phyloP scores from a whole-genome alignment of 2,329 filamentous ascomycete species.

The Hymenoscyphus linearis region DNA sequence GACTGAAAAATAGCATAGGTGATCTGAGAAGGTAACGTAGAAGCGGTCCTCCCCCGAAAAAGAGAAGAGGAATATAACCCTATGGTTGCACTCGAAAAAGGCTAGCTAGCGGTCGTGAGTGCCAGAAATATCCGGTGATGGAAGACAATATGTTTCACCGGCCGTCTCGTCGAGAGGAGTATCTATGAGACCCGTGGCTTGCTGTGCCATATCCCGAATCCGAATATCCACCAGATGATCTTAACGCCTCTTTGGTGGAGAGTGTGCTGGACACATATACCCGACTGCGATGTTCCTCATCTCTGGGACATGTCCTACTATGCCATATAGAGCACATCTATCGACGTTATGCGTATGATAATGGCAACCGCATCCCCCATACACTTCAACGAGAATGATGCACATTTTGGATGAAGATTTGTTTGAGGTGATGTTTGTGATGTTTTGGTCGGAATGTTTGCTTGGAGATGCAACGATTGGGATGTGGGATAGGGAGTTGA shows the following conservation, averaged over 20 bases:
- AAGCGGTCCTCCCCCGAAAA: constrained; percentile 29
- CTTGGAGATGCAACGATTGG: constrained; percentile 2
- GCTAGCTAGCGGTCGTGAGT: constrained; percentile 28
- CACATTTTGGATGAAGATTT: constrained; percentile 50
- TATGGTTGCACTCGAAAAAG: constrained; percentile 30
- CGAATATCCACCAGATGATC: constrained; percentile 26
- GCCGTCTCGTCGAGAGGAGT: constrained; percentile 25
- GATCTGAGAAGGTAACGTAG: constrained; percentile 29
- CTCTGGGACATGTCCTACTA: constrained; percentile 61
- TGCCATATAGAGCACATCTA: constrained; percentile 58
- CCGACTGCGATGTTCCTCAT: constrained; percentile 65
- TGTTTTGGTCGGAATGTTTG: constrained; percentile 6
- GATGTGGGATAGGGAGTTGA: constrained; percentile 14
- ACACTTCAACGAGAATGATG: constrained; percentile 65
- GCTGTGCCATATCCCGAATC: constrained; percentile 32
- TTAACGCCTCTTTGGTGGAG: constrained; percentile 20
- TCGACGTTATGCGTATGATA: constrained; percentile 66
- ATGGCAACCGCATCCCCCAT: constrained; percentile 63
- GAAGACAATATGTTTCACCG: constrained; percentile 34
- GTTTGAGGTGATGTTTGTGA: constrained; percentile 8
- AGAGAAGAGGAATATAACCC: constrained; percentile 31
- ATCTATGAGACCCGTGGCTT: constrained; percentile 27
- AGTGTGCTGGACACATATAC: constrained; percentile 55
- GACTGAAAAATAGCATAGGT: constrained; percentile 30
- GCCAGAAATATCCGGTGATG: constrained; percentile 32